These are phyloP conservation scores for Gyromitra esculenta DNA, from an alignment of 2,329 filamentous ascomycete species.

Conservation along the genomic window DNA sequence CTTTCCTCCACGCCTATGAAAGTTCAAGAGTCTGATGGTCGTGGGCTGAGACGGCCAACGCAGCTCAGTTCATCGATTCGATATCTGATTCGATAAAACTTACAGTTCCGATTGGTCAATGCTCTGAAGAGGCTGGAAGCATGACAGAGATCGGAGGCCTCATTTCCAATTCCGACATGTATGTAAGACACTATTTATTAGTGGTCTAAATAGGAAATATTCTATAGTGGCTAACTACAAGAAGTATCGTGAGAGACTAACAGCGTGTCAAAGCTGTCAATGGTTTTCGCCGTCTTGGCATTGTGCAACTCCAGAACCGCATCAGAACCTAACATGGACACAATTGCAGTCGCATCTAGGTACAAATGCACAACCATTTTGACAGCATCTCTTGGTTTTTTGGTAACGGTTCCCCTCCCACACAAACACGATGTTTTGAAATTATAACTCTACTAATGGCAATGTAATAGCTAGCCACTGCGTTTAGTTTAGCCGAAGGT, in stretches of 20 bases:
- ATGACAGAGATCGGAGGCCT: neutral
- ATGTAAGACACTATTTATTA: neutral
- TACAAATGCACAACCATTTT: too few species aligned
- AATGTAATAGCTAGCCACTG: too few species aligned
- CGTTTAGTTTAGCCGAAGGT: too few species aligned
- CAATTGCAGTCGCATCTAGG: neutral
- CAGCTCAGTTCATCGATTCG: neutral
- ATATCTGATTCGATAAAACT: neutral
- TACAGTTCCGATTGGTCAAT: neutral
- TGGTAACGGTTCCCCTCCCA: too few species aligned
- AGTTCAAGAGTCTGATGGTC: too few species aligned
- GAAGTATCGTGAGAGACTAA: neutral
- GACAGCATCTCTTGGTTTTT: too few species aligned
- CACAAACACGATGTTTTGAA: too few species aligned
- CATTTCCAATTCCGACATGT: neutral
- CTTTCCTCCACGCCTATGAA: neutral
- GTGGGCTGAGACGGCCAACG: too few species aligned
- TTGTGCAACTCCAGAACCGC: neutral
- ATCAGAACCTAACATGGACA: neutral
- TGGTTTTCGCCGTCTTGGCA: neutral
- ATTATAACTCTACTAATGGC: too few species aligned
- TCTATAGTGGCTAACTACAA: too few species aligned
- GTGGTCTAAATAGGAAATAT: too few species aligned
- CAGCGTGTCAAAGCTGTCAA: neutral
- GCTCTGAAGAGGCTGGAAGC: neutral